Evolutionary conservation across 2,329 filamentous ascomycete species (phyloP).

Genomic region (Pestalotiopsis sp.): DNA sequence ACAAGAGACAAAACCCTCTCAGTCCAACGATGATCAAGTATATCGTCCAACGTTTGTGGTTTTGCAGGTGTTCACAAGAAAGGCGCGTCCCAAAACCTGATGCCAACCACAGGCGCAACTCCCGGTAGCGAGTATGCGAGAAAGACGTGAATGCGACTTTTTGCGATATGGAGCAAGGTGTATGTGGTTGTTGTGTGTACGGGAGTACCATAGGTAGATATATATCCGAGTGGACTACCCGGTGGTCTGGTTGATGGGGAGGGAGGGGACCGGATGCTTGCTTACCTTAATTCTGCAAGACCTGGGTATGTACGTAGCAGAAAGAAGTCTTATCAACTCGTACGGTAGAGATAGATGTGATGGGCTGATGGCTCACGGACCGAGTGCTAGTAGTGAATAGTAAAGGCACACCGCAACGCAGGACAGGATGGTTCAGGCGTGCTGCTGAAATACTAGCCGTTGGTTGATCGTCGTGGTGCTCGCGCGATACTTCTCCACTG

Average conservation of each 20-base stretch:
- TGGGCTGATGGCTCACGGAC: neutral
- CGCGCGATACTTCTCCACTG: slow-evolving; percentile 14
- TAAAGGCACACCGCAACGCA: neutral
- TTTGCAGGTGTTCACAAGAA: too few species aligned
- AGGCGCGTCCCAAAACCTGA: neutral
- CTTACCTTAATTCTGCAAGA: neutral
- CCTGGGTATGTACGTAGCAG: neutral
- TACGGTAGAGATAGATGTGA: neutral
- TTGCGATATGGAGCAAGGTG: neutral
- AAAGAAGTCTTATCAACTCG: neutral
- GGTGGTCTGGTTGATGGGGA: neutral
- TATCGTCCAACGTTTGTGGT: neutral
- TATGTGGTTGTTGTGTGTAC: neutral
- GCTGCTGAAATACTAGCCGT: neutral
- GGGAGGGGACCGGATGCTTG: neutral
- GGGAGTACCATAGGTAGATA: neutral
- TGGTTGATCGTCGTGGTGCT: slow-evolving; percentile 15
- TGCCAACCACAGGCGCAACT: neutral
- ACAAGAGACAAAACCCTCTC: neutral
- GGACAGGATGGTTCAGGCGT: neutral
- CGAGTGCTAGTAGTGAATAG: neutral
- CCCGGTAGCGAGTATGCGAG: neutral
- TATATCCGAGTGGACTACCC: neutral
- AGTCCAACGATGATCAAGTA: neutral
- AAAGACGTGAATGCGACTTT: neutral